Evolutionary conservation across 176 grass and related monocot genomes (phyloP), one percentile per base, ranked within the genome.

Genomic region (Avena atlantica): DNA sequence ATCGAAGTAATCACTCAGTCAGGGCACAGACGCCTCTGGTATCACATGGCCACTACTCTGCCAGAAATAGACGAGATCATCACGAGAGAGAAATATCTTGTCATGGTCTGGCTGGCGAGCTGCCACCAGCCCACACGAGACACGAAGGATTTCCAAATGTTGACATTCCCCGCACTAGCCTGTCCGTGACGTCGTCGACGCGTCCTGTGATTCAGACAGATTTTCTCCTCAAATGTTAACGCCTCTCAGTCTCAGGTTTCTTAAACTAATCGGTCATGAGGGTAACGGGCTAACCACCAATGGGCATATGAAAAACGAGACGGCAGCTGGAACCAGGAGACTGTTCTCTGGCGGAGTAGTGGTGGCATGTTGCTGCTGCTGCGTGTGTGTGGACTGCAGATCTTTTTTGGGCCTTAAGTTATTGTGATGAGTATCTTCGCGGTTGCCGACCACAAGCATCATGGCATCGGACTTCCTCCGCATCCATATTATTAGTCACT

Each of bases 221-320:
- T 5, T 29, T 24, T 66, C 49, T 52, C 49, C 29, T 24, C 40
- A 74, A 34, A 34, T 34, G 31, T 34, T 45, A 23, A 76, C 20
- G 36, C 31, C 69, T n/a, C 56, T 31, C 40, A 42, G 40, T 7
- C 6, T 34, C 58, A 36, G 19, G 81, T 17, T 73, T 47, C 29
- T 44, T 78, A 78, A 29, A 69, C 49, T 69, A 78, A 86, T 69
- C 74, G 25, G 9, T 78, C 59, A 40, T 40, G 19, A 66, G 27
- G 3, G 20, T 16, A 27, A 69, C 65, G 36, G n/a, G 49, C 48
- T 36, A 81, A 70, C 48, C 48, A 36, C 48, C 5, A 82, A 37
- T 37, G 49, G 19, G 76, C 76, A 44, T 36, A 78, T 37, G 27
- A 16, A 9, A 57, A n/a, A 8, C 12, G 31, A 23, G 76, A 21